Evolutionary conservation across 2,329 filamentous ascomycete species (phyloP).

Genomic region (Chaetomium sp.): DNA sequence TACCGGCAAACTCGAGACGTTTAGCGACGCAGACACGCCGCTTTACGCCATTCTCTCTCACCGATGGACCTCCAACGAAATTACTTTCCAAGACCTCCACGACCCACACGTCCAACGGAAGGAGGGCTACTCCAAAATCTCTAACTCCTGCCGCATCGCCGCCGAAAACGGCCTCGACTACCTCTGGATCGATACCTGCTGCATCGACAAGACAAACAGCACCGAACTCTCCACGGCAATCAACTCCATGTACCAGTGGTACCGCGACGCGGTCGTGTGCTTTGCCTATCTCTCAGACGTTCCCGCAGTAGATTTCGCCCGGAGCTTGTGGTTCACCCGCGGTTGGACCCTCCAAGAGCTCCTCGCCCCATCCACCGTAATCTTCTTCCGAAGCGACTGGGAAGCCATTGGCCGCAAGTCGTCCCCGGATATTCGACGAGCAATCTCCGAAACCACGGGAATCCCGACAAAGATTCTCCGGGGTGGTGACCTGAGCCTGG

Average conservation of each 20-base stretch:
- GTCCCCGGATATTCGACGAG: neutral
- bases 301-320: neutral
- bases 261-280: slow-evolving; percentile 25
- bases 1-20: neutral
- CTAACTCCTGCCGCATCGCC: slow-evolving; percentile 26
- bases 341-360: slow-evolving; percentile 22
- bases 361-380: neutral
- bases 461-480: neutral
- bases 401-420: neutral
- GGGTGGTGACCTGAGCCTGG: neutral
- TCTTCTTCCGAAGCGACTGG: neutral
- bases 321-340: slow-evolving; percentile 17
- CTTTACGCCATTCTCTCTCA: neutral
- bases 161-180: slow-evolving; percentile 22
- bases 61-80: neutral
- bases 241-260: slow-evolving; percentile 33
- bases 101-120: slow-evolving; percentile 11
- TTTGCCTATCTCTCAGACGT: slow-evolving; percentile 27
- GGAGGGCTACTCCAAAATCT: slow-evolving; percentile 30
- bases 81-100: neutral
- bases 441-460: neutral
- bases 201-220: slow-evolving; percentile 32
- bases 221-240: slow-evolving; percentile 32
- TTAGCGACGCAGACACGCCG: neutral
- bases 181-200: slow-evolving; percentile 33